These are phyloP conservation scores for Erigeron canadensis DNA, from an alignment of 129 eudicot species.

Conservation along the genomic window DNA sequence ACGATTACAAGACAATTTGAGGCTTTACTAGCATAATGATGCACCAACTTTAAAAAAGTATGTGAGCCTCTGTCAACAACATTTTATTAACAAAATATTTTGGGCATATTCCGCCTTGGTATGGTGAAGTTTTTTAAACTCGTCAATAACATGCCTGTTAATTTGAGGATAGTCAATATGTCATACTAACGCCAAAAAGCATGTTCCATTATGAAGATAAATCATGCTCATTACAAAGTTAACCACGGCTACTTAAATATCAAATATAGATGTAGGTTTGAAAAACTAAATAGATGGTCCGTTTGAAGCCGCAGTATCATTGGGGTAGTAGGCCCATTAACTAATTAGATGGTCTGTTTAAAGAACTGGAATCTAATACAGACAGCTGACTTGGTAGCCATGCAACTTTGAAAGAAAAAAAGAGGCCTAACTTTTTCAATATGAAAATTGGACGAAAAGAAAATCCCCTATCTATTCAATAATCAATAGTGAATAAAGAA, in stretches of 20 bases:
- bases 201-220: slow-evolving; percentile 3
- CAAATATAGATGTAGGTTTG: neutral
- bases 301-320: neutral
- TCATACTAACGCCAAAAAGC: neutral
- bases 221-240: neutral
- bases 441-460: neutral
- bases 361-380: slow-evolving; percentile 1
- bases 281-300: too few species aligned
- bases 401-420: neutral
- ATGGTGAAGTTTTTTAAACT: neutral
- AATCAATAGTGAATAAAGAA: slow-evolving; percentile 1
- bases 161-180: neutral
- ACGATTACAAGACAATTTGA: neutral
- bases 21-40: neutral
- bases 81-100: neutral
- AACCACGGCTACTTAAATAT: neutral
- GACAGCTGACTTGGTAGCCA: neutral
- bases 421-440: neutral
- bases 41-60: neutral
- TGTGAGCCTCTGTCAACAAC: neutral
- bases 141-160: neutral
- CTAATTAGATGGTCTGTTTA: neutral
- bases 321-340: neutral
- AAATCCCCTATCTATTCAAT: neutral
- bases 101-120: neutral